phyloP scores from a whole-genome alignment of 768 basidiomycete genomes.

The Vararia minispora region DNA sequence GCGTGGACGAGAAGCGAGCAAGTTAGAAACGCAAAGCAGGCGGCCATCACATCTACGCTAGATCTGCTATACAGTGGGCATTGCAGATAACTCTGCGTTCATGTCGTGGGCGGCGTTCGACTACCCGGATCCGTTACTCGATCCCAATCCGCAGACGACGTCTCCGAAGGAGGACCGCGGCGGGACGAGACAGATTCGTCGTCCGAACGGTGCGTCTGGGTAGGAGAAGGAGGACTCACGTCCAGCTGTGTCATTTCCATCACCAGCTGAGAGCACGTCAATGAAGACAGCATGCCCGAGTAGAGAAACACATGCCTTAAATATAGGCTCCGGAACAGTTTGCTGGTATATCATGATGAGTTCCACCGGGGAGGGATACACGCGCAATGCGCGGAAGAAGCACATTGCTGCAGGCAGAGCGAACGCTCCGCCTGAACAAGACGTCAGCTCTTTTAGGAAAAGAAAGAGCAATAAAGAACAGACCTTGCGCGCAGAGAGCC shows the following conservation, averaged over 20 bases:
- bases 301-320: constrained; percentile 42
- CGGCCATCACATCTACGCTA: too few species aligned
- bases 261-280: constrained; percentile 35
- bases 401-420: constrained; percentile 73
- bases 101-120: constrained; percentile 32
- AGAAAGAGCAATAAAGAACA: background rate
- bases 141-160: constrained; percentile 89
- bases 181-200: constrained; percentile 49
- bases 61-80: background rate
- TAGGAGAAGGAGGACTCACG: constrained; percentile 59
- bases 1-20: constrained; percentile 12
- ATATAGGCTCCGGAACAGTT: constrained; percentile 71
- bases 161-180: constrained; percentile 68
- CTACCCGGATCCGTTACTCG: constrained; percentile 67
- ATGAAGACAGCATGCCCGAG: constrained; percentile 1
- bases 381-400: constrained; percentile 89
- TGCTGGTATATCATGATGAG: constrained; percentile 92
- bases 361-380: constrained; percentile 92
- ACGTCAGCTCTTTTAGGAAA: background rate
- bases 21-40: too few species aligned
- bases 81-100: constrained; percentile 16
- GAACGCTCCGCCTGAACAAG: constrained; percentile 55
- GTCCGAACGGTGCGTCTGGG: constrained; percentile 25
- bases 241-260: constrained; percentile 83
- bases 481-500: constrained; percentile 62